phyloP scores from a whole-genome alignment of 1,284 basidiomycete species.

The Apiotrichum veenhuisii region DNA sequence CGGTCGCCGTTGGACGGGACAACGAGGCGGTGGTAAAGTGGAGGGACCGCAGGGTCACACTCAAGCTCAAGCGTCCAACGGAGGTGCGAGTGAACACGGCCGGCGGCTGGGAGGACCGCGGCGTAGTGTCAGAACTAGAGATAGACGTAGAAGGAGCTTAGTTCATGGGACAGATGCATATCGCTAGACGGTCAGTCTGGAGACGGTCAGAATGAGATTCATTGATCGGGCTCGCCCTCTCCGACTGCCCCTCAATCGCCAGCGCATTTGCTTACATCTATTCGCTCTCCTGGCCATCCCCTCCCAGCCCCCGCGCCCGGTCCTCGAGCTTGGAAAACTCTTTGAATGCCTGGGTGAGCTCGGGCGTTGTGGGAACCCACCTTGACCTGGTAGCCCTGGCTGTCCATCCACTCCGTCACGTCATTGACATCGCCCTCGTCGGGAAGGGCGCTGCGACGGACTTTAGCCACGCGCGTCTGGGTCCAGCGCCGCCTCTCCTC shows the following conservation, averaged over 20 bases:
- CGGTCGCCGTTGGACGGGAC: not conserved
- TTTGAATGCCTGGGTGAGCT: constrained; percentile 1
- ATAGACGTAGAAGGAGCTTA: no score
- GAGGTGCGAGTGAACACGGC: no score
- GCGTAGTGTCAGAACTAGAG: no score
- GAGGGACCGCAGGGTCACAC: not conserved
- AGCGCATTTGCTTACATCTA: no score
- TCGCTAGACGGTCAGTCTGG: no score
- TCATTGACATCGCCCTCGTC: constrained; percentile 2
- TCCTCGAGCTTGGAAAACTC: not conserved
- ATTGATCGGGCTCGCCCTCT: no score
- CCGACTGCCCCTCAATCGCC: not conserved
- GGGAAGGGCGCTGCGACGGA: not conserved
- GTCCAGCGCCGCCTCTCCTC: not conserved
- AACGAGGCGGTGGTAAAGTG: not conserved
- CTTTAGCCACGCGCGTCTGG: not conserved
- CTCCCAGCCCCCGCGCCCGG: not conserved
- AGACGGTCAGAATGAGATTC: no score
- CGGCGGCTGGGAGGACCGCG: no score
- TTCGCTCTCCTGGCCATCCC: not conserved
- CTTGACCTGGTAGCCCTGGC: not conserved
- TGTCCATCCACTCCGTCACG: constrained; percentile 7
- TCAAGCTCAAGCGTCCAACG: not conserved
- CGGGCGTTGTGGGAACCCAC: not conserved
- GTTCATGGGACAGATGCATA: no score